Evolutionary conservation across 257 asterid species (phyloP).

Genomic region (Lavandula angustifolia): DNA sequence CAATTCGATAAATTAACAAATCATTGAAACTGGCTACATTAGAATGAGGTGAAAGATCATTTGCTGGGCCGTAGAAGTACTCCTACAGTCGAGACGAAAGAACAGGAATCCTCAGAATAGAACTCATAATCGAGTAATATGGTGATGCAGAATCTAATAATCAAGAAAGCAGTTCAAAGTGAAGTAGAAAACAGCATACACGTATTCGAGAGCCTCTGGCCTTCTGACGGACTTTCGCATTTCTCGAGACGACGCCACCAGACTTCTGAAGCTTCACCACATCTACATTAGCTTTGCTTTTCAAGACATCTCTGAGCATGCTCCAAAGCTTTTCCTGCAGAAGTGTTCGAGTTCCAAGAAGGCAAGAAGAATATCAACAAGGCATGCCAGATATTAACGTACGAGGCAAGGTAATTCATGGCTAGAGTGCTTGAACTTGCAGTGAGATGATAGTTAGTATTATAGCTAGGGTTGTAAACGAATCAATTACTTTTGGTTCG

Average conservation of each 20-base stretch:
- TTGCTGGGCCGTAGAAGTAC: constrained; percentile 86
- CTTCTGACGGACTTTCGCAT: constrained; percentile 90
- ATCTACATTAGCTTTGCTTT: constrained; percentile 72
- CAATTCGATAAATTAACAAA: constrained; percentile 70
- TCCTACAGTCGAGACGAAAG: constrained; percentile 52
- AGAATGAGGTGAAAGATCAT: constrained; percentile 97
- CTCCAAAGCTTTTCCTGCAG: constrained; percentile 96
- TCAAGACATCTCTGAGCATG: constrained; percentile 88
- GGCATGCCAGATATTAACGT: not conserved
- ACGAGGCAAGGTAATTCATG: constrained; percentile 8
- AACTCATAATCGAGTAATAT: not conserved
- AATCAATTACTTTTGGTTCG: too few relatives aligned
- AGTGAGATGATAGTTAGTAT: constrained; percentile 18
- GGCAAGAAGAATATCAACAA: constrained; percentile 26
- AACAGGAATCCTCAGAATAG: constrained; percentile 21
- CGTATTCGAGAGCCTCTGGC: constrained; percentile 81
- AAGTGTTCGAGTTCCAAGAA: constrained; percentile 24
- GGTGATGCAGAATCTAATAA: not conserved
- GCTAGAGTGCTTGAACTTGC: constrained; percentile 18
- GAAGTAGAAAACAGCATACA: constrained; percentile 42
- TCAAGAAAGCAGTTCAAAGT: constrained; percentile 9
- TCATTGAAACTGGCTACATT: constrained; percentile 72
- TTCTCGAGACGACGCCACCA: constrained; percentile 95
- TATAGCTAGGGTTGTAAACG: too few relatives aligned
- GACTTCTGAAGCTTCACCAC: constrained; percentile 99